A percentile compares a stretch with the other conserved stretches of the same genome.
These are phyloP conservation scores for Leptographium procerum DNA, from an alignment of 2,329 filamentous ascomycete species.

Conservation along the genomic window DNA sequence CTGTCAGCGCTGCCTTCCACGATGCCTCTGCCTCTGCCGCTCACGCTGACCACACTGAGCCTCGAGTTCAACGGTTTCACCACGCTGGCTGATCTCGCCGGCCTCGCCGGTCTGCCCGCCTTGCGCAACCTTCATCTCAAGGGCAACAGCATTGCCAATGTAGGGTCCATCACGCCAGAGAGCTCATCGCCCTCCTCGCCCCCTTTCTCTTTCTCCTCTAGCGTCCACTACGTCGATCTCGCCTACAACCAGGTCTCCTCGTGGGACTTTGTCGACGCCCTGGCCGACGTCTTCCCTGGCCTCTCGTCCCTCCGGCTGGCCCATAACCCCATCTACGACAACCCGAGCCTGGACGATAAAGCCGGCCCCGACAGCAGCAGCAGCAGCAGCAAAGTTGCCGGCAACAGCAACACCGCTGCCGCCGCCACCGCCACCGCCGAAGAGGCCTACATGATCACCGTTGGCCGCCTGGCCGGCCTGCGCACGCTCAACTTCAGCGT, in stretches of 20 bases:
- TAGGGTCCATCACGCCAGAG: conserved; percentile 13
- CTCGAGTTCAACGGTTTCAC: conserved; percentile 64
- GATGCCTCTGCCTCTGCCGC: conserved; percentile 29
- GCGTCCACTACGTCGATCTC: conserved; percentile 56
- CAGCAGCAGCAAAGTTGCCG: neutral
- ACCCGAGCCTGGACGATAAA: conserved; percentile 26
- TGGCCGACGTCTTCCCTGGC: conserved; percentile 59
- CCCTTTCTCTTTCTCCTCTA: conserved; percentile 34
- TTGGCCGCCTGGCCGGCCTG: conserved; percentile 61
- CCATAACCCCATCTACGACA: conserved; percentile 73
- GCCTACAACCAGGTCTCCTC: conserved; percentile 58
- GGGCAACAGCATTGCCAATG: conserved; percentile 54
- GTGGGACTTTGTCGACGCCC: conserved; percentile 64
- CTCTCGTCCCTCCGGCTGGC: conserved; percentile 66
- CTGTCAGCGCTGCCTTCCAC: conserved; percentile 33
- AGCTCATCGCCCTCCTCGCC: conserved; percentile 6
- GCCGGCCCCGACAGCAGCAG: no score
- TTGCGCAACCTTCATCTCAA: conserved; percentile 61
- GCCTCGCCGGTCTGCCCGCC: conserved; percentile 37
- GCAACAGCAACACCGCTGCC: neutral
- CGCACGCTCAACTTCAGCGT: conserved; percentile 61
- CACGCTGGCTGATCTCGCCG: conserved; percentile 42
- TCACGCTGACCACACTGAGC: conserved; percentile 49
- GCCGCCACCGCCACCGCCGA: conserved; percentile 38
- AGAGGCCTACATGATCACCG: conserved; percentile 79